Evolutionary conservation across 2,329 filamentous ascomycete genomes (phyloP).

Genomic region (Elsinoe ampelina): DNA sequence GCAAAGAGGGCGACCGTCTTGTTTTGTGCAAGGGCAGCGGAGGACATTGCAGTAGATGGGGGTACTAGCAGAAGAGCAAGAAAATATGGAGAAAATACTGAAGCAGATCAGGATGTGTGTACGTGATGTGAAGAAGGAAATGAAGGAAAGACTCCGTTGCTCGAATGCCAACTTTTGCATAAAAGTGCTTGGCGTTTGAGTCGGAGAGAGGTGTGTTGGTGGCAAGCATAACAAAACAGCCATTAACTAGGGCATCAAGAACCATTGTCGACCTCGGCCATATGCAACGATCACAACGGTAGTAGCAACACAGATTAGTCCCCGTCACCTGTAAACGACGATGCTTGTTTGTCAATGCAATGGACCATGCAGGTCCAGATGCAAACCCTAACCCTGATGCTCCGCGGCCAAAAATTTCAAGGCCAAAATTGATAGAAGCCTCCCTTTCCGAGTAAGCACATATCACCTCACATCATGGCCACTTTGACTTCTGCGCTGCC

Average conservation of each 20-base stretch:
- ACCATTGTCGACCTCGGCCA: too few species aligned
- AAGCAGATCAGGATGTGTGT: neutral
- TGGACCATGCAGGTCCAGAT: neutral
- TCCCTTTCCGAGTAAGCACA: neutral
- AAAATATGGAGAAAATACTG: neutral
- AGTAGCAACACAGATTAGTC: too few species aligned
- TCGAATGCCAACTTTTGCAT: too few species aligned
- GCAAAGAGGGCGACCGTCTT: conserved; percentile 58
- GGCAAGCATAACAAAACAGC: too few species aligned
- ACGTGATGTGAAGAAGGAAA: too few species aligned
- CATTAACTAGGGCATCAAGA: too few species aligned
- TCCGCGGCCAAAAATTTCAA: conserved; percentile 9
- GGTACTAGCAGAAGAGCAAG: neutral
- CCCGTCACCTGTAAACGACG: too few species aligned
- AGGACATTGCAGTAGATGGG: neutral
- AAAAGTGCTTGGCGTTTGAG: too few species aligned
- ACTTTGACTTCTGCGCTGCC: conserved; percentile 53
- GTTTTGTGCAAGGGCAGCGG: conserved; percentile 17
- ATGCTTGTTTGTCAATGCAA: neutral
- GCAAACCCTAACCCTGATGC: conserved; percentile 1
- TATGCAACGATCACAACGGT: too few species aligned
- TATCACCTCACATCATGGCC: conserved; percentile 46
- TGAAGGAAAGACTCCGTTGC: too few species aligned
- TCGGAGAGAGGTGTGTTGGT: too few species aligned
- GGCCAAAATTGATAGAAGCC: neutral